Evolutionary conservation across 1,284 basidiomycete species (phyloP), one percentile per base, ranked within the genome.

Genomic region (Sphagnurus paluster): DNA sequence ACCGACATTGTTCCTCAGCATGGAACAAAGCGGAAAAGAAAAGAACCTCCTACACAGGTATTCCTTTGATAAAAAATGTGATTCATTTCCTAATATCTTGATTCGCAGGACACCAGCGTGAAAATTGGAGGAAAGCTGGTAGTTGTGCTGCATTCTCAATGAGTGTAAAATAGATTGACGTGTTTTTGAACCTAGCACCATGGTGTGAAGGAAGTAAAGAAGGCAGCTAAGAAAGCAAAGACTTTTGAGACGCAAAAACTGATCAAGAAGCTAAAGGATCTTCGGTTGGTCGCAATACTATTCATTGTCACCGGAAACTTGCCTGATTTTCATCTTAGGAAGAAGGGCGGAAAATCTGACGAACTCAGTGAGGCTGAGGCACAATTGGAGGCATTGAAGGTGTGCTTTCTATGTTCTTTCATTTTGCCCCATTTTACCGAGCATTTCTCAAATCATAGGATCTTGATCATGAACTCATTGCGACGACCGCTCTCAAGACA

Each of bases 211-310:
- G 80, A 87, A 53, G 74, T 87, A 14, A 72, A 72, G 46, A 86
- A 84, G 56, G 79, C 83, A 4, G 79, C 82, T 39, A 97, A 93
- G 71, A 92, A 87, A 63, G 84, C 86, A 6, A 90, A 84, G 64
- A 72, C 80, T 0, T 91, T 91, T 54, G 94, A 97, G 68, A 78
- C 82, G 0, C 90, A 89, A 65, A 90, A 88, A 60, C 66, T 88
- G 11, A 80, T 95, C 43, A 94, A 93, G 72, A 87, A 83, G 68
- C 69, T 95, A 48, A 94, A 89, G 66, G 75, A 75, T 39, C 63
- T 86, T 17, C 72, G 84, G 87, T 88, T 50, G 49, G 67, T 61
- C 24, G 39, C 44, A 16, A 13, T 20, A 3, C 16, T 23, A 16
- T 19, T 20, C 35, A 14, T 28, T 11, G 17, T 42, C 19, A 24